These are phyloP conservation scores for Fragilaria crotonensis DNA, from an alignment of 108 stramenopile genomes.

Conservation along the genomic window DNA sequence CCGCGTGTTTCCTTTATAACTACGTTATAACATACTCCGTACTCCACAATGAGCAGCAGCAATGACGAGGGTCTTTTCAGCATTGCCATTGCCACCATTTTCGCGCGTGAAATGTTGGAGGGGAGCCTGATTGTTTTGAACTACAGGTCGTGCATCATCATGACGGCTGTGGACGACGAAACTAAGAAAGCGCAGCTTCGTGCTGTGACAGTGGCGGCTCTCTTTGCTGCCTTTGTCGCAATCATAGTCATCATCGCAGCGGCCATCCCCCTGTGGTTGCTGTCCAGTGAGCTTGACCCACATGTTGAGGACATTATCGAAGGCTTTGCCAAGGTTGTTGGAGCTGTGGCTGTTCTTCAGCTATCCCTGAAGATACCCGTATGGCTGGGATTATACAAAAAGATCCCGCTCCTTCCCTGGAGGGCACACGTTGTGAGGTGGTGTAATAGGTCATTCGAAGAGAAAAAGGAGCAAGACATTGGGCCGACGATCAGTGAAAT, in stretches of 20 bases:
- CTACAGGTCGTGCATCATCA: constrained; percentile 5
- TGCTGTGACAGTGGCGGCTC: constrained; percentile 10
- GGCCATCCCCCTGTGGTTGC: constrained; percentile 7
- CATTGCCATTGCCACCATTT: constrained; percentile 27
- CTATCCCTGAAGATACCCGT: constrained; percentile 15
- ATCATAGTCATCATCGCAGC: constrained; percentile 5
- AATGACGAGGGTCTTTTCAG: constrained; percentile 5
- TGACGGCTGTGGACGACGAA: not conserved
- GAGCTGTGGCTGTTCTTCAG: constrained; percentile 11
- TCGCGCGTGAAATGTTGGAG: constrained; percentile 18
- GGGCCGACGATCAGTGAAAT: constrained; percentile 7
- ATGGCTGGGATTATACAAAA: constrained; percentile 12
- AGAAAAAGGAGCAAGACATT: constrained; percentile 11
- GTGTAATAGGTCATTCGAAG: not conserved
- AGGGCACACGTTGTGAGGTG: not conserved
- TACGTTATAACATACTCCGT: too few species aligned
- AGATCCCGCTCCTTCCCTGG: not conserved
- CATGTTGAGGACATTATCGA: constrained; percentile 14
- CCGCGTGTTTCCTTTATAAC: too few species aligned
- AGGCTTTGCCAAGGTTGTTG: constrained; percentile 22
- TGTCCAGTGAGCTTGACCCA: not conserved
- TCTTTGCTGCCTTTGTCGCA: constrained; percentile 9
- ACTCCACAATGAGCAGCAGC: too few species aligned
- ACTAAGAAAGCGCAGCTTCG: not conserved
- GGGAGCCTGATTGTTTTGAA: constrained; percentile 8